phyloP scores from a whole-genome alignment of 768 basidiomycete genomes.

The Mycena galopus region DNA sequence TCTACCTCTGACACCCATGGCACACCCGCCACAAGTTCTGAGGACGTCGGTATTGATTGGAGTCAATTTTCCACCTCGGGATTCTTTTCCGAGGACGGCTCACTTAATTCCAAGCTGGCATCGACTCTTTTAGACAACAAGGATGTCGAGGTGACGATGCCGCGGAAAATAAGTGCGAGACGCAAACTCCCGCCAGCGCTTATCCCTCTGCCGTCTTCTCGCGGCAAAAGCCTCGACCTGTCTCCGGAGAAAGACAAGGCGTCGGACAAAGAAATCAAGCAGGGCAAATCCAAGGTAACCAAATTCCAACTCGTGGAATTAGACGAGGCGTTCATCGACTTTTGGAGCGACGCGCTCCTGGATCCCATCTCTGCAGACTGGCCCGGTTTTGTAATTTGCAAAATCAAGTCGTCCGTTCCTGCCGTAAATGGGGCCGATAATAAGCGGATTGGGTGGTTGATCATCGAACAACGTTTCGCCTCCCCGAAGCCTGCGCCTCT shows the following conservation, averaged over 20 bases:
- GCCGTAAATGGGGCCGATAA: slow-evolving; percentile 44
- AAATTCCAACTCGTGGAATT: slow-evolving; percentile 65
- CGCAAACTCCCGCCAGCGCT: slow-evolving; percentile 39
- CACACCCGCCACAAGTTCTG: slow-evolving; percentile 40
- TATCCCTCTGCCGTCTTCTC: slow-evolving; percentile 36
- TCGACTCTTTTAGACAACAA: slow-evolving; percentile 66
- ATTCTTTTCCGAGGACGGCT: slow-evolving; percentile 58
- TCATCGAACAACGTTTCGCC: slow-evolving; percentile 74
- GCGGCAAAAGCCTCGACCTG: slow-evolving; percentile 45
- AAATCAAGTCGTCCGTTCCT: slow-evolving; percentile 62
- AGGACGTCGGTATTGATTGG: slow-evolving; percentile 66
- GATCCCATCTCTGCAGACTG: slow-evolving; percentile 75
- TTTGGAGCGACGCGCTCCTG: slow-evolving; percentile 81
- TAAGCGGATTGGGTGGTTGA: slow-evolving; percentile 70
- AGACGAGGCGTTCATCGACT: slow-evolving; percentile 88
- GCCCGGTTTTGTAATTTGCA: slow-evolving; percentile 80
- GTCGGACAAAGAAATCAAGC: slow-evolving; percentile 38
- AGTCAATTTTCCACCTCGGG: slow-evolving; percentile 75
- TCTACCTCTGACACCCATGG: slow-evolving; percentile 44
- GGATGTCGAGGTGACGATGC: slow-evolving; percentile 69
- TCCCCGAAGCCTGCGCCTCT: slow-evolving; percentile 50
- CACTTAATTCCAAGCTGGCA: slow-evolving; percentile 60
- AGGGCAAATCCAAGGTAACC: slow-evolving; percentile 54
- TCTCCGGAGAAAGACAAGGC: slow-evolving; percentile 33
- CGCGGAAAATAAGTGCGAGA: slow-evolving; percentile 53